Evolutionary conservation across 768 basidiomycete species (phyloP).

Genomic region (Galerina sulciceps): DNA sequence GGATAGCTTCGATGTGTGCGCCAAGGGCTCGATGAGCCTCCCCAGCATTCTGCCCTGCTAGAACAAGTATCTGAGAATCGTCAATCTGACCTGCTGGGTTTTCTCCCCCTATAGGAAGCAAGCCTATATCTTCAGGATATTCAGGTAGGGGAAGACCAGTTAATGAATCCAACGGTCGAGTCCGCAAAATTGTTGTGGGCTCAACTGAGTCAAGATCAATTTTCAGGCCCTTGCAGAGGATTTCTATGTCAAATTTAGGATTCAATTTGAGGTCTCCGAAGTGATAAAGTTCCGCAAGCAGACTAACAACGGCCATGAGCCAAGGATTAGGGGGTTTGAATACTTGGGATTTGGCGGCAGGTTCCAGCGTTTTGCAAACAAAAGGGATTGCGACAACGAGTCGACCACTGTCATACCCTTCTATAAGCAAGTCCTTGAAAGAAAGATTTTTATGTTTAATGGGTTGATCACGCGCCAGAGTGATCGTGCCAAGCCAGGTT

Average conservation of each 20-base stretch:
- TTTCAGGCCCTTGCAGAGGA: conserved; percentile 90
- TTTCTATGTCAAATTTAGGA: conserved; percentile 98
- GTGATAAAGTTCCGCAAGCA: conserved; percentile 95
- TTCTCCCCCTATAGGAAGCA: conserved; percentile 76
- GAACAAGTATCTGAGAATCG: conserved; percentile 65
- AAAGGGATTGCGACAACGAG: conserved; percentile 96
- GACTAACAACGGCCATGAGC: conserved; percentile 93
- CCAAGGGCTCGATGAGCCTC: conserved; percentile 72
- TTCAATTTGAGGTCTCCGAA: conserved; percentile 96
- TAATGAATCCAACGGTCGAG: conserved; percentile 66
- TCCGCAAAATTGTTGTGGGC: conserved; percentile 81
- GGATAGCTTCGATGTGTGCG: conserved; percentile 81
- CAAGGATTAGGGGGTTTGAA: conserved; percentile 98
- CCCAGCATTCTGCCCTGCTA: conserved; percentile 62
- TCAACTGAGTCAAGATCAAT: conserved; percentile 87
- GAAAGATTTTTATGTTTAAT: conserved; percentile 93
- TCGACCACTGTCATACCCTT: conserved; percentile 92
- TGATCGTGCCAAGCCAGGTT: conserved; percentile 93
- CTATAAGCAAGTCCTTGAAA: conserved; percentile 96
- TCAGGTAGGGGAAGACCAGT: conserved; percentile 72
- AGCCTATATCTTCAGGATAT: conserved; percentile 80
- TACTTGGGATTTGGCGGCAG: conserved; percentile 85
- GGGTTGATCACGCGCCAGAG: conserved; percentile 89
- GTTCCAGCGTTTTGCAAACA: conserved; percentile 95
- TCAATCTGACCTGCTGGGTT: conserved; percentile 52